Evolutionary conservation across 2,329 filamentous ascomycete genomes (phyloP).

Genomic region (Amauroascus niger): DNA sequence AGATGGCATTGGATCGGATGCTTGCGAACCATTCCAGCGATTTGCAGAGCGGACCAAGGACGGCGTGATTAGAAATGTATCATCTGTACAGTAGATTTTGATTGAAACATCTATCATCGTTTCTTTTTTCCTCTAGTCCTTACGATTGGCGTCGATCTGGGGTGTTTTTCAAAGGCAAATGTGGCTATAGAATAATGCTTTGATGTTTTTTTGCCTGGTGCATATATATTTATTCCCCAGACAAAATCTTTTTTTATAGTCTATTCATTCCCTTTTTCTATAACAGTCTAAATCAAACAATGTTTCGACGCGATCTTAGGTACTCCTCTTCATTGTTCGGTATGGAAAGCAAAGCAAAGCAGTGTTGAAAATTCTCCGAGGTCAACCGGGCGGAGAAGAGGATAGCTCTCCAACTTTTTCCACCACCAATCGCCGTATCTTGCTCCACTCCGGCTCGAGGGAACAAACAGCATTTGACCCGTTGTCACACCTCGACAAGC

Average conservation of each 20-base stretch:
- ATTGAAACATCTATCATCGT: slow-evolving; percentile 9
- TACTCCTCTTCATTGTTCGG: no score
- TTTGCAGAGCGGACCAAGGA: slow-evolving; percentile 27
- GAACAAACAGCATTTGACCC: background rate
- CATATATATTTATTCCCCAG: no score
- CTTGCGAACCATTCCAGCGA: slow-evolving; percentile 53
- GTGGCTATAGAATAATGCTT: background rate
- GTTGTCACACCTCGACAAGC: background rate
- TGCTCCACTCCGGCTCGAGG: background rate
- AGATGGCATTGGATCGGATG: slow-evolving; percentile 64
- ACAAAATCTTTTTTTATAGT: no score
- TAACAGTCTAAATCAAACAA: background rate
- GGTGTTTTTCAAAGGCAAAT: background rate
- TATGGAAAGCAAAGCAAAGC: background rate
- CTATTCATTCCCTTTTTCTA: background rate
- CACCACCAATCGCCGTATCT: background rate
- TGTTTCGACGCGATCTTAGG: no score
- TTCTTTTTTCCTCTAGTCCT: background rate
- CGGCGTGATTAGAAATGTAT: slow-evolving; percentile 24
- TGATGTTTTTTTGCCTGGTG: background rate
- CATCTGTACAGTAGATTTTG: slow-evolving; percentile 15
- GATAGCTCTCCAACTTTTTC: slow-evolving; percentile 7
- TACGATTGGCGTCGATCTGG: background rate
- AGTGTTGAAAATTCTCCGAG: slow-evolving; percentile 20
- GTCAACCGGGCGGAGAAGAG: slow-evolving; percentile 23